phyloP scores from a whole-genome alignment of 257 asterid genomes.

The Verbena officinalis region DNA sequence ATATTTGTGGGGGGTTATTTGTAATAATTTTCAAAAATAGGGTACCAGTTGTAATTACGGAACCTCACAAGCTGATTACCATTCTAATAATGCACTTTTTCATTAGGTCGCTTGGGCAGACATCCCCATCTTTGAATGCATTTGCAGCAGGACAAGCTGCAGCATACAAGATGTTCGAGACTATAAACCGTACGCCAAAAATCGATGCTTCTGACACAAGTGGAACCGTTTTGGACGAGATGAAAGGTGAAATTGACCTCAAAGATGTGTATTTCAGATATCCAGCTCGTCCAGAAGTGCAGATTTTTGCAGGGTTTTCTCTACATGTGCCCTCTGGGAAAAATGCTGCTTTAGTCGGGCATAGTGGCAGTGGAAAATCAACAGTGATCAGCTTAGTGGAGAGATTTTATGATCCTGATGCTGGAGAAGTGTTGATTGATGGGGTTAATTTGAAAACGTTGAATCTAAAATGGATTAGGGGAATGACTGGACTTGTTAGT shows the following conservation, averaged over 20 bases:
- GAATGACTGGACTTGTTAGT: conserved; percentile 71
- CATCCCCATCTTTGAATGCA: conserved; percentile 60
- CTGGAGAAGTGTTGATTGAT: conserved; percentile 64
- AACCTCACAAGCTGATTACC: too few relatives aligned
- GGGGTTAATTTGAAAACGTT: conserved; percentile 52
- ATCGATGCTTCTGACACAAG: conserved; percentile 46
- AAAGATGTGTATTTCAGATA: conserved; percentile 60
- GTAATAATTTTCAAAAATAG: too few relatives aligned
- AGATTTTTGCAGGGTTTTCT: conserved; percentile 59
- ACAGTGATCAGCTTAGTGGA: conserved; percentile 71
- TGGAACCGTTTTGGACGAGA: conserved; percentile 45
- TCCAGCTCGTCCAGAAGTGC: conserved; percentile 74
- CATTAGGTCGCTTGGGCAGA: conserved; percentile 68
- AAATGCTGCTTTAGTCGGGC: conserved; percentile 75
- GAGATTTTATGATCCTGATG: conserved; percentile 75
- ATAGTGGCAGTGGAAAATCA: conserved; percentile 81
- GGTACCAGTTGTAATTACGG: too few relatives aligned
- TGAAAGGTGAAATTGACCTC: conserved; percentile 58
- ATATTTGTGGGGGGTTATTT: too few relatives aligned
- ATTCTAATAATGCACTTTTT: neutral
- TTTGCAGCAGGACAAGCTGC: conserved; percentile 76
- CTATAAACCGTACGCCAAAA: conserved; percentile 55
- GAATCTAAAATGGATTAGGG: conserved; percentile 60
- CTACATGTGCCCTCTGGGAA: conserved; percentile 50
- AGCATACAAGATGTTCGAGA: conserved; percentile 73